Percentiles rank a stretch among this genome's conserved stretches.
Conservation (phyloP, 108 stramenopile species). For the Cyclostephanos tholiformis region DNA sequence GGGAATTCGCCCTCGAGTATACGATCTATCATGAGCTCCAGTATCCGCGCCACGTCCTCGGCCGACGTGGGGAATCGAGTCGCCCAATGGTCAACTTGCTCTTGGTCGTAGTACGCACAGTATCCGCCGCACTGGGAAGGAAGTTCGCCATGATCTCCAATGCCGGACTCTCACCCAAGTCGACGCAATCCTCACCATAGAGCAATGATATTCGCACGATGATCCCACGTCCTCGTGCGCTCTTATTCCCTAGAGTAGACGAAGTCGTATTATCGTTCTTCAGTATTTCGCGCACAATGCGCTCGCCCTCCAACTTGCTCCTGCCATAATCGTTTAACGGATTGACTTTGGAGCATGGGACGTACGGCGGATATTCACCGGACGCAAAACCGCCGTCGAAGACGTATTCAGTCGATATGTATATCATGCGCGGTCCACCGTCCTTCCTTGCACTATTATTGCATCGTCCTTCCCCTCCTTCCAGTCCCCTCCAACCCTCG, state of each 20-base stretch:
- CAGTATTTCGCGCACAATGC: slow-evolving; percentile 32
- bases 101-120: not conserved
- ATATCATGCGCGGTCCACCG: slow-evolving; percentile 35
- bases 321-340: slow-evolving; percentile 38
- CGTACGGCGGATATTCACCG: slow-evolving; percentile 28
- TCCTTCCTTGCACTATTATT: not conserved
- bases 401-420: slow-evolving; percentile 39
- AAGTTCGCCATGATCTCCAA: slow-evolving; percentile 39
- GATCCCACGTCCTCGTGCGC: slow-evolving; percentile 26
- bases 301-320: slow-evolving; percentile 41
- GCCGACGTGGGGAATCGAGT: slow-evolving; percentile 34
- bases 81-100: slow-evolving; percentile 40
- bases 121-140: slow-evolving; percentile 6
- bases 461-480: too few relatives aligned
- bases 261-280: slow-evolving; percentile 10
- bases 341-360: slow-evolving; percentile 20
- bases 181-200: slow-evolving; percentile 41
- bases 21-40: slow-evolving; percentile 33
- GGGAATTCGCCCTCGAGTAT: slow-evolving; percentile 5
- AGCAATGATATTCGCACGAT: slow-evolving; percentile 38
- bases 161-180: slow-evolving; percentile 42
- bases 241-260: too few relatives aligned
- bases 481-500: too few relatives aligned
- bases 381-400: slow-evolving; percentile 37
- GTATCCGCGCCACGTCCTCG: slow-evolving; percentile 32